Evolutionary conservation across 352 stramenopile genomes (phyloP).

Genomic region (Phytopythium litorale): DNA sequence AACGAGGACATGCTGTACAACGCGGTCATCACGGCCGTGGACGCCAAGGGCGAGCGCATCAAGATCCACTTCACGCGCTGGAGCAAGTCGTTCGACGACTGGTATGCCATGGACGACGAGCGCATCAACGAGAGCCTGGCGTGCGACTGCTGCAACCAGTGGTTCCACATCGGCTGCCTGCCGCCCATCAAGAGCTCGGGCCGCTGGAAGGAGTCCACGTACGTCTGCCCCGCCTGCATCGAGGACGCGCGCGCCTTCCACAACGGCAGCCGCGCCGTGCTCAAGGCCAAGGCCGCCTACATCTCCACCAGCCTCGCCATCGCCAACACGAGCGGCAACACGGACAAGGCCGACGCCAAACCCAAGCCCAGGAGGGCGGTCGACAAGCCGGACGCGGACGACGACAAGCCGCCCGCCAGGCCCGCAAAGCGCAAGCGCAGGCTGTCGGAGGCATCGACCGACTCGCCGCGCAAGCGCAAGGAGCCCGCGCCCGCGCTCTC

Average conservation of each 20-base stretch:
- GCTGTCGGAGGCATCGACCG: slow-evolving; percentile 17
- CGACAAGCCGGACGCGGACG: slow-evolving; percentile 20
- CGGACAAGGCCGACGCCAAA: slow-evolving; percentile 16
- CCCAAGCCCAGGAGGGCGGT: slow-evolving; percentile 20
- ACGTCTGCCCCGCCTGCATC: slow-evolving; percentile 80
- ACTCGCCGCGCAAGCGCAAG: slow-evolving; percentile 17
- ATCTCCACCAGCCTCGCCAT: slow-evolving; percentile 28
- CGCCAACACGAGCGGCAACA: slow-evolving; percentile 14
- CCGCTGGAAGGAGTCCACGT: slow-evolving; percentile 82
- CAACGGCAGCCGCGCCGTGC: slow-evolving; percentile 45
- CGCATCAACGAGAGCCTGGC: slow-evolving; percentile 87
- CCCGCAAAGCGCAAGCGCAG: slow-evolving; percentile 40
- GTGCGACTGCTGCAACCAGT: slow-evolving; percentile 86
- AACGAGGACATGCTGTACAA: slow-evolving; percentile 88
- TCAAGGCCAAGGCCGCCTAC: slow-evolving; percentile 43
- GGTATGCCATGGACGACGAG: slow-evolving; percentile 88
- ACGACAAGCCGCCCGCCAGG: slow-evolving; percentile 17
- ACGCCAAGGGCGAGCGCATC: slow-evolving; percentile 61
- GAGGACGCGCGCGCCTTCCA: slow-evolving; percentile 71
- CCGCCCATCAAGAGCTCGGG: slow-evolving; percentile 83
- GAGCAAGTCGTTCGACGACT: slow-evolving; percentile 87
- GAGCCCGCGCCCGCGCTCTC: not conserved
- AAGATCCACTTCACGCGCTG: slow-evolving; percentile 87
- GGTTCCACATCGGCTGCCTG: slow-evolving; percentile 86
- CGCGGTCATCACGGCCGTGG: slow-evolving; percentile 79